Evolutionary conservation across 768 basidiomycete species (phyloP).

Genomic region (Favolaschia claudopus): DNA sequence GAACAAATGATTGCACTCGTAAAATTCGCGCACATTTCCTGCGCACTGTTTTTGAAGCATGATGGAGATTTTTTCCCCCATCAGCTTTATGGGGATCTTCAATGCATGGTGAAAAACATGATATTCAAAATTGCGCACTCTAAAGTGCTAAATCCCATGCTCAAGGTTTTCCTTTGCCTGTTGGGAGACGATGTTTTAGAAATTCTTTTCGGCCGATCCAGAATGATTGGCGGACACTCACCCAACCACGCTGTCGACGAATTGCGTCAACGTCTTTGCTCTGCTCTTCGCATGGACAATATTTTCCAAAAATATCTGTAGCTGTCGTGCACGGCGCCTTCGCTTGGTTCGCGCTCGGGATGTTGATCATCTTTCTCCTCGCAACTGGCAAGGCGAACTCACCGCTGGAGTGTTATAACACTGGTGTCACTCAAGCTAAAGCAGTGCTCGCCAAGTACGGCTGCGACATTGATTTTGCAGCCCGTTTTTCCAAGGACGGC

Average conservation of each 20-base stretch:
- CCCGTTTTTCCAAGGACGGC: neutral
- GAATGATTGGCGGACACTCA: slow-evolving; percentile 17
- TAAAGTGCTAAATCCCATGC: slow-evolving; percentile 1
- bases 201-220: slow-evolving; percentile 15
- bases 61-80: slow-evolving; percentile 19
- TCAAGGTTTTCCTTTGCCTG: slow-evolving; percentile 5
- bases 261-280: neutral
- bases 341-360: neutral
- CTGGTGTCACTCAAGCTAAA: neutral
- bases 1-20: neutral
- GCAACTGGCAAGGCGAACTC: neutral
- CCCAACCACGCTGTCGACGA: neutral
- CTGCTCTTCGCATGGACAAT: neutral
- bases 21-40: neutral
- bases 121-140: slow-evolving; percentile 16
- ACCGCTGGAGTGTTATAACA: neutral
- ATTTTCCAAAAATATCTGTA: slow-evolving; percentile 1
- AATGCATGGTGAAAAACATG: slow-evolving; percentile 25
- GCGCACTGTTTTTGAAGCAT: neutral
- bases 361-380: slow-evolving; percentile 5
- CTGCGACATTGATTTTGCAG: neutral
- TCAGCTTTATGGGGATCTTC: too few species aligned
- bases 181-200: slow-evolving; percentile 26
- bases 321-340: neutral
- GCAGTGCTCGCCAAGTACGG: too few species aligned